These are phyloP conservation scores for Arctium lappa DNA, from an alignment of 129 eudicot species.

Conservation along the genomic window DNA sequence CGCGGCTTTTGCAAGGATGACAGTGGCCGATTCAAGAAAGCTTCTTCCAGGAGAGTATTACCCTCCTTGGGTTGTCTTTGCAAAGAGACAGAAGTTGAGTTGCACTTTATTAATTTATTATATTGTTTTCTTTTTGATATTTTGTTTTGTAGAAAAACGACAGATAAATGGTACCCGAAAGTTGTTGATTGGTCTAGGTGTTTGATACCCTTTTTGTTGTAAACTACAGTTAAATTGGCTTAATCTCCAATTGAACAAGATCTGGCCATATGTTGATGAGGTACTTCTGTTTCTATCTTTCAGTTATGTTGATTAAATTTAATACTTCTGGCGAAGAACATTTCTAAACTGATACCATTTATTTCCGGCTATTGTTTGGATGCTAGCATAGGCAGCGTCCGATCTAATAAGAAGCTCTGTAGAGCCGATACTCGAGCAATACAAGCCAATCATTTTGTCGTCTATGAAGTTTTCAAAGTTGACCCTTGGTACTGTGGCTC, in stretches of 20 bases:
- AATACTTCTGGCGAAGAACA: background rate
- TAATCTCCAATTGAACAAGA: conserved; percentile 60
- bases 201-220: conserved; percentile 2
- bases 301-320: background rate
- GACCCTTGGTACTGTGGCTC: conserved; percentile 96
- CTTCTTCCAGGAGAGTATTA: conserved; percentile 65
- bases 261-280: conserved; percentile 95
- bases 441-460: conserved; percentile 62
- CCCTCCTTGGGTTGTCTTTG: conserved; percentile 89
- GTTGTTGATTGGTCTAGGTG: background rate
- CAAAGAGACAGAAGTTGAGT: conserved; percentile 72
- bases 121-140: background rate
- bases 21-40: conserved; percentile 82
- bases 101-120: background rate
- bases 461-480: conserved; percentile 75
- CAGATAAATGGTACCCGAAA: background rate
- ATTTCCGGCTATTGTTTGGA: conserved; percentile 16
- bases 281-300: conserved; percentile 23
- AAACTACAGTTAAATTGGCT: conserved; percentile 77
- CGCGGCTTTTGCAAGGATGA: conserved; percentile 76
- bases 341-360: conserved; percentile 8
- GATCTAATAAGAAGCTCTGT: conserved; percentile 78
- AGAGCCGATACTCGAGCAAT: conserved; percentile 91
- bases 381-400: conserved; percentile 85
- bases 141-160: background rate